Base-by-base conservation (phyloP, 1,284 basidiomycete species). In the Cutaneotrichosporon sp. region DNA sequence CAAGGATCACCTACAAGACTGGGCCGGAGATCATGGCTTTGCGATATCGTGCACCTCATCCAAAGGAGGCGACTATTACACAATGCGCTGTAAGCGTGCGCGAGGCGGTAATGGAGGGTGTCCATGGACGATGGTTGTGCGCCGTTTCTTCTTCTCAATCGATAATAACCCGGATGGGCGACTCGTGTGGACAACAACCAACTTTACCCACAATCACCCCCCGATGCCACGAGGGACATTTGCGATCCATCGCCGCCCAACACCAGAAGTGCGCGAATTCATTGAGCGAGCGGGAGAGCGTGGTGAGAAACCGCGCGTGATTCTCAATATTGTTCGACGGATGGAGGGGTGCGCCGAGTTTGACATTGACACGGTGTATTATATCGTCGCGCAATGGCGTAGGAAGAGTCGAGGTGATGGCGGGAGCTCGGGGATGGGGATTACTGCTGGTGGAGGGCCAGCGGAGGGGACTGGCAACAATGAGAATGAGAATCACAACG, bases 291-390 rank as follows among this genome's bases (percentile, higher is more conserved):
- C 49, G 1, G 49, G 11, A 5, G 49, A 26, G 30, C 21, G 49
- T 5, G 49, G 49, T 10, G 49, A 51, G 2, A 51, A 31, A 22
- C 49, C 49, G 49, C 49, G 49, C 11, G 22, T 30, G 13, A 51
- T 51, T 22, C 22, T 51, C 49, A 31, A 51, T 14, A 10, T 7
- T 13, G 49, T 51, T 1, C 22, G 49, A 0, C 21, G 30, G 7
- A 51, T 51, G 49, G 49, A 51, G 21, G 49, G 49, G 11, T 51
- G 49, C 11, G 9, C 21, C 9, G 49, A 51, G 22, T 51, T 51
- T 51, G 49, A 51, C 22, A 26, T 51, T 22, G 49, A 51, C 22
- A 51, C 22, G 9, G 49, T 51, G 1, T 51, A 65, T 56, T 34
- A 65, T 13, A 26, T 51, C 26, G 42, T 46, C 18, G 42, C 42